These are phyloP conservation scores for Picea abies DNA, from an alignment of 83 land plant genomes.

Conservation along the genomic window DNA sequence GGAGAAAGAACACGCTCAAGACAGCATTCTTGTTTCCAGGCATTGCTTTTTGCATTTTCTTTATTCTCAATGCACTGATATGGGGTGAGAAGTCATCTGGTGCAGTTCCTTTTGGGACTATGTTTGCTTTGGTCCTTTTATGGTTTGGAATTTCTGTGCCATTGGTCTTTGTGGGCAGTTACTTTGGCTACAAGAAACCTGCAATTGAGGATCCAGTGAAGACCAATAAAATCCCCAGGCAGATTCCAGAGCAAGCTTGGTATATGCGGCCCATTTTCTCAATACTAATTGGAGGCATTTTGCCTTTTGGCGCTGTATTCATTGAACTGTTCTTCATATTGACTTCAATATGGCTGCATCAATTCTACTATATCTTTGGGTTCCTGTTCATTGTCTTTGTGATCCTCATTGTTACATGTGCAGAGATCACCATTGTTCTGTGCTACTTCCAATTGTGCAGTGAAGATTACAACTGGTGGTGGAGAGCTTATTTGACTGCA, in stretches of 20 bases:
- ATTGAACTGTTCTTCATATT: slow-evolving; percentile 82
- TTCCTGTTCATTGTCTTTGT: slow-evolving; percentile 82
- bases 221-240: slow-evolving; percentile 80
- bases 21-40: slow-evolving; percentile 90
- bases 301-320: slow-evolving; percentile 84
- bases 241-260: slow-evolving; percentile 82
- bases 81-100: slow-evolving; percentile 93
- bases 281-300: slow-evolving; percentile 73
- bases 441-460: slow-evolving; percentile 86
- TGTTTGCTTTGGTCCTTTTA: slow-evolving; percentile 67
- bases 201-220: slow-evolving; percentile 83
- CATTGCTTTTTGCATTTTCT: slow-evolving; percentile 65
- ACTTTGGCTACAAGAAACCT: slow-evolving; percentile 73
- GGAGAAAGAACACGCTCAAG: slow-evolving; percentile 82
- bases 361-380: slow-evolving; percentile 84
- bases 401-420: slow-evolving; percentile 77
- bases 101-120: slow-evolving; percentile 77
- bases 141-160: slow-evolving; percentile 91
- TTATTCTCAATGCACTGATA: slow-evolving; percentile 77
- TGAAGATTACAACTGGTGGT: slow-evolving; percentile 85
- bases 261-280: slow-evolving; percentile 80
- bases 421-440: slow-evolving; percentile 73
- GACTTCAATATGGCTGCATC: slow-evolving; percentile 82
- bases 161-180: slow-evolving; percentile 79
- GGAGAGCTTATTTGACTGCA: slow-evolving; percentile 78